Percentiles rank a stretch among this genome's conserved stretches.
phyloP scores from a whole-genome alignment of 1,139 yeast genomes.

The Chernovozyma sophiae-reginae region DNA sequence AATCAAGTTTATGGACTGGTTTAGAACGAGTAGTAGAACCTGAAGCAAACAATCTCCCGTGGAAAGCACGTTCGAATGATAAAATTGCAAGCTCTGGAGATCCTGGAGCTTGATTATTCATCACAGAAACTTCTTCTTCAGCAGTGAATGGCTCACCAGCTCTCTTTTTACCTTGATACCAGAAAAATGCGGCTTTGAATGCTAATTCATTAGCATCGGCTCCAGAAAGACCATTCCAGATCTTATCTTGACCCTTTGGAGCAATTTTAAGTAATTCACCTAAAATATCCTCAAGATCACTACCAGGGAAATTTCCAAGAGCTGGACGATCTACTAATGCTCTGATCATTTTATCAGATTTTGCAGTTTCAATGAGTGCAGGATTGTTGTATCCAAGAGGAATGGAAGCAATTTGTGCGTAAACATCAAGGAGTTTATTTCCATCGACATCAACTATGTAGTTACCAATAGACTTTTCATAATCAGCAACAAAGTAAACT shows the following conservation, averaged over 20 bases:
- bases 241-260: constrained; percentile 63
- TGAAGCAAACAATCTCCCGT: constrained; percentile 78
- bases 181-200: constrained; percentile 78
- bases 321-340: constrained; percentile 78
- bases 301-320: constrained; percentile 69
- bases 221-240: constrained; percentile 77
- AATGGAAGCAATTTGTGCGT: constrained; percentile 75
- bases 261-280: constrained; percentile 57
- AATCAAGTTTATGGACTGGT: constrained; percentile 79
- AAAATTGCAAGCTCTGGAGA: constrained; percentile 70
- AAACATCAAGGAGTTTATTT: constrained; percentile 61
- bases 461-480: constrained; percentile 65
- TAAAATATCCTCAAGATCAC: constrained; percentile 56
- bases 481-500: constrained; percentile 66
- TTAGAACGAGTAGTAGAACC: constrained; percentile 76
- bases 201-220: constrained; percentile 85
- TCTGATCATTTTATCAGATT: constrained; percentile 58
- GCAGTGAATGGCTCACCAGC: constrained; percentile 48
- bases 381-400: constrained; percentile 82
- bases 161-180: constrained; percentile 63
- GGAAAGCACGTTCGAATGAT: constrained; percentile 74
- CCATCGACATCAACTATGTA: constrained; percentile 72
- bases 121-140: constrained; percentile 59
- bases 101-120: constrained; percentile 71
- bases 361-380: constrained; percentile 56